These are phyloP conservation scores for Botryosphaeria dothidea DNA, from an alignment of 2,329 filamentous ascomycete species.

Conservation along the genomic window DNA sequence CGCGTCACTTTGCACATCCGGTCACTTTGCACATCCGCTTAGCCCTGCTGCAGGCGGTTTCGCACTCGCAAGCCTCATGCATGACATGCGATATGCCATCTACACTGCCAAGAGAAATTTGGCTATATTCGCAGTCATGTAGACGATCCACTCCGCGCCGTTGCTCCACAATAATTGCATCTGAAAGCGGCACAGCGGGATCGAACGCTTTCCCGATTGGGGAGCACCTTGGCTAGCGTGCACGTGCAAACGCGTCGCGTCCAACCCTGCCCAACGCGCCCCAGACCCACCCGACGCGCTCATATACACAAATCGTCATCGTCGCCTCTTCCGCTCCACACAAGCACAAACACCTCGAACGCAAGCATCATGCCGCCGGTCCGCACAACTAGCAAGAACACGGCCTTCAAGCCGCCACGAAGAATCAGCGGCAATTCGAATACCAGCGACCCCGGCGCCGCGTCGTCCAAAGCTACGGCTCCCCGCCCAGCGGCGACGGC, in stretches of 20 bases:
- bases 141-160: background rate
- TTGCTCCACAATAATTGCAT: slow-evolving; percentile 3
- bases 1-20: too few relatives aligned
- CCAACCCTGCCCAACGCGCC: background rate
- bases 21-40: background rate
- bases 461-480: slow-evolving; percentile 30
- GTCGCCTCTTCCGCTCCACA: background rate
- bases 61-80: background rate
- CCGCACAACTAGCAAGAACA: slow-evolving; percentile 2
- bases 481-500: slow-evolving; percentile 13
- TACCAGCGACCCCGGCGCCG: background rate
- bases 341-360: too few relatives aligned
- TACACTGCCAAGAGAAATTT: background rate
- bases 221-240: background rate
- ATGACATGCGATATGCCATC: background rate
- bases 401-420: slow-evolving; percentile 39
- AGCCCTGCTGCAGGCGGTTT: background rate
- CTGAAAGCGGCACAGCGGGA: background rate
- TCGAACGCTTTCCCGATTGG: background rate
- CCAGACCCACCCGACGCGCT: background rate
- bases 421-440: slow-evolving; percentile 21
- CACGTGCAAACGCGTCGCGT: background rate
- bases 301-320: background rate
- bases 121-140: background rate
- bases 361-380: slow-evolving; percentile 18